Evolutionary conservation across 805 yeast genomes (phyloP), one percentile per base, ranked within the genome.

Genomic region (Candida nanaspora): DNA sequence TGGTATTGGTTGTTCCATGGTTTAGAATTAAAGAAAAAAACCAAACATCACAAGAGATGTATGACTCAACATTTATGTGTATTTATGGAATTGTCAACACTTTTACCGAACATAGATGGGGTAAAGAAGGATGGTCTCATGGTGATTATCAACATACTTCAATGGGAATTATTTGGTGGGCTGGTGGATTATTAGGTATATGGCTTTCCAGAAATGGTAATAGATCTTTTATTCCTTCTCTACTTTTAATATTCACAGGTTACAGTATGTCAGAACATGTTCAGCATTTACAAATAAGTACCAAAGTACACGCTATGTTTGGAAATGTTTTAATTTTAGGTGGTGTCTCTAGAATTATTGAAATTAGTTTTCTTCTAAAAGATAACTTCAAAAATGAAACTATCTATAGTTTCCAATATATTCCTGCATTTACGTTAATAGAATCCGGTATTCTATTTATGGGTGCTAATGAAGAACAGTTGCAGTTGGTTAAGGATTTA

Each of bases 91-190:
- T 88, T 27, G 82, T 91, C 43, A 91, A 91, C 59, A 88, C 97
- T 0, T 91, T 91, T 62, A 91, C 98, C 2, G 98, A 91, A 62
- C 98, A 91, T 61, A 67, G 97, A 46, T 91, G 97, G 97, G 95
- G 95, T 30, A 56, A 60, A 26, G 93, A 88, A 56, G 77, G 69
- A 8, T 91, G 98, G 98, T 72, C 76, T 33, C 94, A 85, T 68
- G 93, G 95, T 9, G 97, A 88, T 60, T 86, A 82, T 59, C 96
- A 89, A 65, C 97, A 89, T 61, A 89, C 98, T 0, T 77, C 93
- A 18, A 87, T 91, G 96, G 98, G 98, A 1, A 84, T 91, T 42
- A 73, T 91, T 25, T 91, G 97, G 95, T 88, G 96, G 94, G 77
- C 86, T 38, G 94, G 95, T 41, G 98, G 97, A 7, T 65, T 88